Conservation (phyloP, 2,329 filamentous ascomycete species). For the Pyrenophora seminiperda region DNA sequence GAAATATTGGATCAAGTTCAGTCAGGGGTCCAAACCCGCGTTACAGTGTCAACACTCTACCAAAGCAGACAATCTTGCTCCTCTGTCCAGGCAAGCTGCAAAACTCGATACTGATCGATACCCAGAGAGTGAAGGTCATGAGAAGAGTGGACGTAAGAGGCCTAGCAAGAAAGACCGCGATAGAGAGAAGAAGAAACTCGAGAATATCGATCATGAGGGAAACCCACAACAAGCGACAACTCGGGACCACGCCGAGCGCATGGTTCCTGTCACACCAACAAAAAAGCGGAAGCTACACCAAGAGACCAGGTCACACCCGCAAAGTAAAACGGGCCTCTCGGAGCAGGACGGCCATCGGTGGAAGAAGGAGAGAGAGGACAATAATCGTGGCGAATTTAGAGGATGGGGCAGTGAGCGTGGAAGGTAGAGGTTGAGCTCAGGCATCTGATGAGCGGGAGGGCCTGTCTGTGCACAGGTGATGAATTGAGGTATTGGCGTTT, state of each 20-base stretch:
- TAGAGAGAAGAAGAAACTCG: not conserved
- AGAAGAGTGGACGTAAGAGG: not conserved
- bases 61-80: not conserved
- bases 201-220: not conserved
- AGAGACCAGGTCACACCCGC: not conserved
- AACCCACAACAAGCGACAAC: not conserved
- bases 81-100: slow-evolving; percentile 1
- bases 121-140: not conserved
- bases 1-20: not conserved
- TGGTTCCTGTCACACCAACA: not conserved
- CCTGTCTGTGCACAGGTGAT: too few species aligned
- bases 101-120: not conserved
- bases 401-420: not conserved
- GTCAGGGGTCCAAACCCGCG: not conserved
- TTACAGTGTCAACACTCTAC: not conserved
- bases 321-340: not conserved
- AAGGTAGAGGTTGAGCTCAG: not conserved
- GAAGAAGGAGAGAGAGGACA: not conserved
- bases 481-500: too few species aligned
- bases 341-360: slow-evolving; percentile 5
- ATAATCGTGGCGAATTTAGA: not conserved
- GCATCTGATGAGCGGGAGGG: not conserved
- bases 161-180: not conserved
- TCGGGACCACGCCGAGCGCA: not conserved
- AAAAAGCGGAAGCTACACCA: not conserved